Conservation (phyloP, 805 yeast genomes). For the Spathaspora sp. region DNA sequence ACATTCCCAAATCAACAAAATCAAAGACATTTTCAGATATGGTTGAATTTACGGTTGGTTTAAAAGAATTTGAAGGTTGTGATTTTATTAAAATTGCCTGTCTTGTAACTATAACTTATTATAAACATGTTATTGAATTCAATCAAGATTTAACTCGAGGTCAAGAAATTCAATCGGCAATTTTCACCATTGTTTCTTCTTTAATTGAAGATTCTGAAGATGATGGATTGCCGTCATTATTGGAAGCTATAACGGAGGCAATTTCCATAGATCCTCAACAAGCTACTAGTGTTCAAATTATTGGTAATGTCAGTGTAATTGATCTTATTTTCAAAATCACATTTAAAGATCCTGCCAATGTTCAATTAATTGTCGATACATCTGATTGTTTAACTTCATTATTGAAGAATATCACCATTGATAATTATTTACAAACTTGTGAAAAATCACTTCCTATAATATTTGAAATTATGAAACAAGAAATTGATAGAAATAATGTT, state of each 20-base stretch:
- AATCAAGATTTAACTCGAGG: constrained; percentile 7
- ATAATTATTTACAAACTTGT: constrained; percentile 45
- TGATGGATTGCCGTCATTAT: constrained; percentile 70
- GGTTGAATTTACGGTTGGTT: constrained; percentile 20
- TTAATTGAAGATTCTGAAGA: constrained; percentile 66
- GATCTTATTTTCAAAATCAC: constrained; percentile 61
- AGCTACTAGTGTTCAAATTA: constrained; percentile 17
- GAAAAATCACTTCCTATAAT: constrained; percentile 52
- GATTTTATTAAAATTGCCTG: constrained; percentile 27
- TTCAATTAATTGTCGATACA: constrained; percentile 64
- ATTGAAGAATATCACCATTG: constrained; percentile 42
- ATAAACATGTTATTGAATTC: constrained; percentile 27
- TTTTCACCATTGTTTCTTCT: constrained; percentile 37
- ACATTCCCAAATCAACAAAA: constrained; percentile 20
- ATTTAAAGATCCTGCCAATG: constrained; percentile 69
- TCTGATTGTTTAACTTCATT: constrained; percentile 65
- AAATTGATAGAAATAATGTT: constrained; percentile 18
- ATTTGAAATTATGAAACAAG: constrained; percentile 29
- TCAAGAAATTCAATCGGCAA: constrained; percentile 25
- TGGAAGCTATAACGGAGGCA: constrained; percentile 64
- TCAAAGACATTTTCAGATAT: constrained; percentile 21
- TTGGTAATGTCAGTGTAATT: constrained; percentile 35
- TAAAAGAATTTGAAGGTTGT: constrained; percentile 4
- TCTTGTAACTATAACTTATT: constrained; percentile 54
- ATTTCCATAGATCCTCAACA: constrained; percentile 34